Base-by-base conservation (phyloP, 306 rosid species). In the Casuarina equisetifolia region DNA sequence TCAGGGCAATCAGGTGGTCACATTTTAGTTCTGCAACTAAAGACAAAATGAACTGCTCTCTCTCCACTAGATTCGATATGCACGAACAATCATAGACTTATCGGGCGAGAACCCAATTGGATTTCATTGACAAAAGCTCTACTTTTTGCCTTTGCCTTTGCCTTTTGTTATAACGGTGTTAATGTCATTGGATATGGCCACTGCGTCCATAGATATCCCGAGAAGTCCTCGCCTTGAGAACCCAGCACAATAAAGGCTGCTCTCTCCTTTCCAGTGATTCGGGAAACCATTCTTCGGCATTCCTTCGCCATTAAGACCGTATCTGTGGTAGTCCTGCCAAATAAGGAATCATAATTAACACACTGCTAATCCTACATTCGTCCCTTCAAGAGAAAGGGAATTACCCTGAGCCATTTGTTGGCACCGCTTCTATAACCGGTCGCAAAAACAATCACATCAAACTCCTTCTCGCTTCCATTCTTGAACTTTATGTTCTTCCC, bases 341-440 rank as follows among this genome's bases (percentile, higher is more conserved):
- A 48, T 12, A 9, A 9, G 5, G 0, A 48, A 25, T 25, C 32
- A 25, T 25, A 25, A 25, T 25, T 25, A 25, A 25, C 32, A 25
- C 32, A 25, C 32, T 25, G 32, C 12, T 48, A 48, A 48, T 10
- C 51, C 11, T 48, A 48, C 12, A 10, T 57, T n/a, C 6, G 10
- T 9, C 63, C 76, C 20, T 15, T 48, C n/a, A 3, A 25, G 3
- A 6, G 32, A 13, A 45, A 62, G n/a, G 17, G 36, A 6, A 8
- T 19, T 73, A 88, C 94, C 94, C 88, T 87, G 0, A 92, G 85
- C 94, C 94, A 92, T 0, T 50, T 74, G 55, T 80, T 70, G 3
- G 89, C 91, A 3, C 11, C 38, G 40, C 91, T 88, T 82, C 17
- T 87, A 40, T 86, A 92, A 39, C 97, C 92, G 8, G 97, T 90